phyloP scores from a whole-genome alignment of 345 rosid genomes.

The Melastoma malabathricum region DNA sequence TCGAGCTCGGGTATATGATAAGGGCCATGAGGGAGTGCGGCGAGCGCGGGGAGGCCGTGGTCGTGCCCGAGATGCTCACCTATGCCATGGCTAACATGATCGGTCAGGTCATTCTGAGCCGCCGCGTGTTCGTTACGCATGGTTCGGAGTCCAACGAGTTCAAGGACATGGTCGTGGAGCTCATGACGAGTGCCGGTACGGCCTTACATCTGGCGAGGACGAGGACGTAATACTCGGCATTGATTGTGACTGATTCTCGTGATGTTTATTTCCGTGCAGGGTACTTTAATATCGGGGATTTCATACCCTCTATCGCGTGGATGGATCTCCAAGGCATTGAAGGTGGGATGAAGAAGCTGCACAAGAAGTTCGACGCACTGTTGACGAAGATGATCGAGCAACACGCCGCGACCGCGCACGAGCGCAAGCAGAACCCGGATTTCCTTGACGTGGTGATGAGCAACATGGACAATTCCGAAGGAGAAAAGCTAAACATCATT shows the following conservation, averaged over 20 bases:
- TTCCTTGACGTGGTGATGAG: conserved; percentile 39
- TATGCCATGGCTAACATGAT: conserved; percentile 53
- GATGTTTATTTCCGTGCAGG: conserved; percentile 18
- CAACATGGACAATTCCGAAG: conserved; percentile 19
- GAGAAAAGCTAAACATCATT: conserved; percentile 23
- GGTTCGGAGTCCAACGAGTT: conserved; percentile 51
- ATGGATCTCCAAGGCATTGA: conserved; percentile 61
- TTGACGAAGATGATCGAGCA: conserved; percentile 40
- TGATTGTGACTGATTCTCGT: too few relatives aligned
- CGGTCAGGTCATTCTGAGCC: conserved; percentile 41
- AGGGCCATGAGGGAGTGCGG: conserved; percentile 29
- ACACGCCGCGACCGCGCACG: conserved; percentile 20
- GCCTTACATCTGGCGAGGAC: too few relatives aligned
- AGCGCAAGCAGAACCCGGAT: conserved; percentile 31
- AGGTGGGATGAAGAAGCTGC: conserved; percentile 46
- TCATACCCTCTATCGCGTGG: conserved; percentile 54
- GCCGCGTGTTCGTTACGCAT: conserved; percentile 34
- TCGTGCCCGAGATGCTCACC: conserved; percentile 34
- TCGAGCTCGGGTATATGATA: conserved; percentile 41
- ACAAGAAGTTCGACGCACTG: conserved; percentile 30
- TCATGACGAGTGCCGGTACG: conserved; percentile 29
- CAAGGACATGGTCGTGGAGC: conserved; percentile 65
- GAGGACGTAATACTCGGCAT: too few relatives aligned
- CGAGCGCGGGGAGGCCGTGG: conserved; percentile 21
- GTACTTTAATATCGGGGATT: conserved; percentile 45